phyloP scores from a whole-genome alignment of 345 rosid species.

The Populus alba region DNA sequence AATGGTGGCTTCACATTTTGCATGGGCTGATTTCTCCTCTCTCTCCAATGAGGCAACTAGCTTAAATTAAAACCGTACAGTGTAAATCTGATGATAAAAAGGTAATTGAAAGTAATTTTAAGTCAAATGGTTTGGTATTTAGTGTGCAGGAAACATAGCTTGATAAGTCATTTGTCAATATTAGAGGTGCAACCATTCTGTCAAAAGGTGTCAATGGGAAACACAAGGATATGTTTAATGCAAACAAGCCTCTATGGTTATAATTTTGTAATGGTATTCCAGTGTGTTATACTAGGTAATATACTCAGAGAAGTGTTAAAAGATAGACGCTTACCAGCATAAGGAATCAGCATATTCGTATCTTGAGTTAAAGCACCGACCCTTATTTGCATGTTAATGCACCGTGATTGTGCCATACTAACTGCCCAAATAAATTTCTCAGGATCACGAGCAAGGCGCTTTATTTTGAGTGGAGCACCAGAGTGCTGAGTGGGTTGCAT shows the following conservation, averaged over 20 bases:
- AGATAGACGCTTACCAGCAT: constrained; percentile 60
- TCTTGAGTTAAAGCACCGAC: constrained; percentile 83
- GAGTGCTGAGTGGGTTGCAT: constrained; percentile 46
- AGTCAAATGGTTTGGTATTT: no score
- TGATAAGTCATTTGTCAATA: no score
- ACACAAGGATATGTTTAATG: not conserved
- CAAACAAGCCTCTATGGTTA: not conserved
- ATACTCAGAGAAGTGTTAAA: not conserved
- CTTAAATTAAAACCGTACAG: no score
- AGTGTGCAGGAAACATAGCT: no score
- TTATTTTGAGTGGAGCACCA: constrained; percentile 83
- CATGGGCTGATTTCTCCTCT: no score
- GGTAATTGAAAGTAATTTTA: no score
- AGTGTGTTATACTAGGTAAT: no score
- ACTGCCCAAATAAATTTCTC: constrained; percentile 88
- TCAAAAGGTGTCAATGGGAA: no score
- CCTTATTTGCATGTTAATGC: constrained; percentile 77
- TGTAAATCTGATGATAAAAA: no score
- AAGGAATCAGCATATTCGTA: constrained; percentile 84
- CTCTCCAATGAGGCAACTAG: no score
- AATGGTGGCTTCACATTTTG: no score
- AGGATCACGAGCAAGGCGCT: constrained; percentile 77
- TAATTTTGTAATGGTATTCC: not conserved
- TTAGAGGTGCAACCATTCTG: no score
- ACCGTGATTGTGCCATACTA: constrained; percentile 76